Base-by-base conservation (phyloP, 768 basidiomycete species). In the Mycena epipterygia region DNA sequence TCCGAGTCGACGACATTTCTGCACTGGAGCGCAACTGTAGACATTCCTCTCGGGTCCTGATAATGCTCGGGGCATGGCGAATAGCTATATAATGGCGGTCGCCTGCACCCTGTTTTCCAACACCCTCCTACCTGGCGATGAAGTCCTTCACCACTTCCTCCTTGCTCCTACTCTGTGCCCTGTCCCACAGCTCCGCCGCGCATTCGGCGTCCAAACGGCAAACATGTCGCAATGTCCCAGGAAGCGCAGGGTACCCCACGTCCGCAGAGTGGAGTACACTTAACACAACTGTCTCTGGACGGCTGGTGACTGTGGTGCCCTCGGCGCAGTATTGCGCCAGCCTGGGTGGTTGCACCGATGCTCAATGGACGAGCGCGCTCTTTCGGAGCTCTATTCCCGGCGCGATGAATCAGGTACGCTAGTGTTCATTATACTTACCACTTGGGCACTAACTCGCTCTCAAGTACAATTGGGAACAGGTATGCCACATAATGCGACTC, bases 391-490 rank as follows among this genome's bases (percentile, higher is more conserved):
- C 62, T 1, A 65, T 74, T 44, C 70, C 73, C 1, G 73, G 73
- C 7, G 70, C 73, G 4, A 69, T 74, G 73, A 33, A 64, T 23
- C 58, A 66, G 12, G 73, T 71, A 46, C 21, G 52, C 39, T 19
- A 21, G n/a, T n/a, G n/a, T n/a, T n/a, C n/a, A n/a, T n/a, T n/a
- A n/a, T n/a, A n/a, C n/a, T n/a, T n/a, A n/a, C n/a, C n/a, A n/a
- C n/a, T n/a, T n/a, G n/a, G n/a, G n/a, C n/a, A n/a, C n/a, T n/a
- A n/a, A n/a, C n/a, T n/a, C n/a, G 27, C 2, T 14, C 14, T 48
- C 8, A 19, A 69, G 72, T n/a, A 56, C 14, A 63, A 71, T 29
- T 68, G 59, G 67, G 68, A 73, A 41, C 68, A 70, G 56, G 67
- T 73, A 6, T 19, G 33, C 21, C 19, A 17, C 21, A 14, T n/a